Evolutionary conservation across 257 asterid species (phyloP), one percentile per base, ranked within the genome.

Genomic region (Plectranthus barbatus): DNA sequence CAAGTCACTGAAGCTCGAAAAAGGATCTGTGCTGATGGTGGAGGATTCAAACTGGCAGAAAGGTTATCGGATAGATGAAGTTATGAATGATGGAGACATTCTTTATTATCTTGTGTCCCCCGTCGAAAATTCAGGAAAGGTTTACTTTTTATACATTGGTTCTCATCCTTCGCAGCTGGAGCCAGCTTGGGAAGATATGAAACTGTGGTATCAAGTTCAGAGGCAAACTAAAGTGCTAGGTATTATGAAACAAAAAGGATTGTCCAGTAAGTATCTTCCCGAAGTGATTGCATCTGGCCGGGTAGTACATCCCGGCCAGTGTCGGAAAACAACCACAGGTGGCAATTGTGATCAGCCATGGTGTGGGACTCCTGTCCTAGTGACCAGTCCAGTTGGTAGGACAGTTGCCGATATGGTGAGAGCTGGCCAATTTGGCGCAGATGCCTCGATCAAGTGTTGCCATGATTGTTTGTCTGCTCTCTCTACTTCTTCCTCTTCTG

Each of bases 161-260:
- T 90, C 97, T 46, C 95, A 81, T 62, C 92, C 97, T 57, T 85
- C 99, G 36, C 96, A 85, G 68, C 71, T 93, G 69, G 99, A 93
- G 86, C 95, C 96, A 11, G 96, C 95, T 7, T 93, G 94, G 95
- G 94, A 90, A 79, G 97, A 90, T 72, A 87, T 93, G 97, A 83
- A 85, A 29, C 63, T 81, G 49, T 93, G 99, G 99, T 93, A 87
- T 78, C 95, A 85, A 76, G 97, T 93, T 39, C 99, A 93, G 80
- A 81, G 99, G 83, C 99, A 93, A 75, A 87, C 96, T 42, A 93
- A 93, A 82, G 91, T 93, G 19, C 76, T 93, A 49, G 72, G 82
- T 41, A 70, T 81, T 10, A 87, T 93, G 96, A 85, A 81, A 73
- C 97, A 93, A 48, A 93, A 84, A 74, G 99, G 91, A 19, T 49